These are phyloP conservation scores for Pachysandra terminalis DNA, from an alignment of 164 flowering plant species.

Conservation along the genomic window DNA sequence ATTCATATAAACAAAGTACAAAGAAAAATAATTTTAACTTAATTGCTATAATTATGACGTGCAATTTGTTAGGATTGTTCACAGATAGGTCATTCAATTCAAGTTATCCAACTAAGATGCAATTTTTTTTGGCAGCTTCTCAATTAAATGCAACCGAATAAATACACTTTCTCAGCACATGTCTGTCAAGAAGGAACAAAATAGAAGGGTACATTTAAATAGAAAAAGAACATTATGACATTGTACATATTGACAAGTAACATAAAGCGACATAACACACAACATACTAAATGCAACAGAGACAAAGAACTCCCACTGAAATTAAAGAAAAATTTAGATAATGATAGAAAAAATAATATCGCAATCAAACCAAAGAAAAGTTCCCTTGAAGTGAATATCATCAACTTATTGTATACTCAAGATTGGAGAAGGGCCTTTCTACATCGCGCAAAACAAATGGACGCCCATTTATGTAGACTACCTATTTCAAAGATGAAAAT, in stretches of 20 bases:
- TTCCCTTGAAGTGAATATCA: neutral
- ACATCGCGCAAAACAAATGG: conserved; percentile 98
- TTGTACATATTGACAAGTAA: neutral
- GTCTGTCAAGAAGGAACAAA: neutral
- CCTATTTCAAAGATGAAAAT: conserved; percentile 36
- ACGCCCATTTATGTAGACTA: conserved; percentile 90
- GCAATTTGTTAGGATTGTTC: too few species aligned
- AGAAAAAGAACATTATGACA: neutral
- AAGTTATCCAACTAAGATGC: too few species aligned
- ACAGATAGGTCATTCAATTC: too few species aligned
- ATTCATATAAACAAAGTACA: too few species aligned
- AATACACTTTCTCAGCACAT: neutral
- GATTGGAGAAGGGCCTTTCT: conserved; percentile 92
- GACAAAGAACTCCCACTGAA: neutral
- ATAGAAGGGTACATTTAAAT: neutral
- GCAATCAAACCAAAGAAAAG: neutral
- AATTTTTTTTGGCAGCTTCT: neutral
- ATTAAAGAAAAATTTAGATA: neutral
- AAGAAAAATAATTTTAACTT: too few species aligned
- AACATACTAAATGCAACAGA: neutral
- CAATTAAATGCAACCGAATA: neutral
- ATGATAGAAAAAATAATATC: neutral
- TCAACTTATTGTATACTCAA: conserved; percentile 80
- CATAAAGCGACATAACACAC: neutral
- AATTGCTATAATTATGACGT: too few species aligned